Base-by-base conservation (phyloP, 495 filamentous ascomycete genomes). In the Evansstolkia leycettana region DNA sequence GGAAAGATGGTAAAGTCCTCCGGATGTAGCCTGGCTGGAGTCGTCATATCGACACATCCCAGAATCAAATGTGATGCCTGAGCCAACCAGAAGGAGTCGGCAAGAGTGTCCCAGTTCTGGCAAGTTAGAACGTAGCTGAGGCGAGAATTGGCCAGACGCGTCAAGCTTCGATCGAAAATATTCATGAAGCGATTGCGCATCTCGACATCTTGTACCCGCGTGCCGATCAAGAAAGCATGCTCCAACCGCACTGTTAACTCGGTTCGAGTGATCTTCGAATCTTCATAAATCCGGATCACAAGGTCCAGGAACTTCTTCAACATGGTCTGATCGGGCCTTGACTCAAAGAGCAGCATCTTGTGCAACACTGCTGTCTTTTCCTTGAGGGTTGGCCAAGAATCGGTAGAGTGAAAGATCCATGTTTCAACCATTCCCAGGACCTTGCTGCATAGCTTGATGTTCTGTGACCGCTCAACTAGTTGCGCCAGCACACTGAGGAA, bases 21-120 rank as follows among this genome's bases (percentile, higher is more conserved):
- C 0, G 64, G 52, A 43, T 94, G 77, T 24, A 99, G 65, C 39
- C 82, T 77, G 32, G 81, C 73, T 17, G 73, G 60, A 7, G 71
- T 72, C 36, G 78, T 80, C 77, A 85, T 84, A 45, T 96, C 90
- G 24, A 95, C 69, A 31, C 82, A 86, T 13, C 92, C 87, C 38
- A 96, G 71, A 11, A 99, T 69, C 14, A 96, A 69, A 51, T 96
- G 88, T 11, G 82, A 80, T 10, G 90, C 90, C 54, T 99, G 92
- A 17, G 84, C 76, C 12, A 99, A 68, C 92, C 92, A 99, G 63
- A 88, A 99, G 6, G 82, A 94, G 40, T 99, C 90, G 3, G 73
- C 74, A 24, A 99, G 67, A 0, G 83, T 88, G 51, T 95, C 92
- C 92, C 92, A 99, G 46, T 95, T 94, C 53, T 99, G 92, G n/a